phyloP scores from a whole-genome alignment of 2,329 filamentous ascomycete species.

The Alternaria sp. region DNA sequence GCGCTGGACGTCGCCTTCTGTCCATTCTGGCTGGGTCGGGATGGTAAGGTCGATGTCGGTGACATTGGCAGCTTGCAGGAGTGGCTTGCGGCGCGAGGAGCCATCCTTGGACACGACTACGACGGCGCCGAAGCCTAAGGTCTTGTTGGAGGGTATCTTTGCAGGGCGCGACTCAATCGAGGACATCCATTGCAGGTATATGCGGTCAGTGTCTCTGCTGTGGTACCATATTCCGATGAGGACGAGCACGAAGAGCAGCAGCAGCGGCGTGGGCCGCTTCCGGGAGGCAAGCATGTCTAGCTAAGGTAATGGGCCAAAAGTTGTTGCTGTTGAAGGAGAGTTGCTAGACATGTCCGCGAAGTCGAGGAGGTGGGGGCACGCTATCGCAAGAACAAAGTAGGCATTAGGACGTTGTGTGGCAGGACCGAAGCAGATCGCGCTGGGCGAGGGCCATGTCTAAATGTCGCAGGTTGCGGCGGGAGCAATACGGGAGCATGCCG shows the following conservation, averaged over 20 bases:
- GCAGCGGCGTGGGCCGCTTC: constrained; percentile 40
- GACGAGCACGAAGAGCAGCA: constrained; percentile 32
- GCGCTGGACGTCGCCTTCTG: constrained; percentile 48
- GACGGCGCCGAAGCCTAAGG: constrained; percentile 51
- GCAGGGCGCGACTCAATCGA: constrained; percentile 31
- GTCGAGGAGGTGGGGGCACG: not conserved
- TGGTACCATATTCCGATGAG: constrained; percentile 38
- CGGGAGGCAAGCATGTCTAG: constrained; percentile 41
- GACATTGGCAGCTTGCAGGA: constrained; percentile 51
- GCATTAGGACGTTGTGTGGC: constrained; percentile 7
- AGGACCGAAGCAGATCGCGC: constrained; percentile 11
- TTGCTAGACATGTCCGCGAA: constrained; percentile 29
- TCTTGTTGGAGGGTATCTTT: constrained; percentile 42
- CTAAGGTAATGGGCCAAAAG: constrained; percentile 14
- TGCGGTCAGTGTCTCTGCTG: constrained; percentile 31
- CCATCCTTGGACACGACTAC: constrained; percentile 50
- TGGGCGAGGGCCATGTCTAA: constrained; percentile 21
- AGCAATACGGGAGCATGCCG: constrained; percentile 10
- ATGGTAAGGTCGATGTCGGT: constrained; percentile 53
- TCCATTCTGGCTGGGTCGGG: constrained; percentile 51
- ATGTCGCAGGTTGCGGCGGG: constrained; percentile 20
- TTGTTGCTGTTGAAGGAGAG: constrained; percentile 17
- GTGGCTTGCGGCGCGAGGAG: constrained; percentile 48
- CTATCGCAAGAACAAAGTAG: not conserved
- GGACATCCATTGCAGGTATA: constrained; percentile 38